Conservation (phyloP, 2,329 filamentous ascomycete genomes). For the Cryphonectria japonica region DNA sequence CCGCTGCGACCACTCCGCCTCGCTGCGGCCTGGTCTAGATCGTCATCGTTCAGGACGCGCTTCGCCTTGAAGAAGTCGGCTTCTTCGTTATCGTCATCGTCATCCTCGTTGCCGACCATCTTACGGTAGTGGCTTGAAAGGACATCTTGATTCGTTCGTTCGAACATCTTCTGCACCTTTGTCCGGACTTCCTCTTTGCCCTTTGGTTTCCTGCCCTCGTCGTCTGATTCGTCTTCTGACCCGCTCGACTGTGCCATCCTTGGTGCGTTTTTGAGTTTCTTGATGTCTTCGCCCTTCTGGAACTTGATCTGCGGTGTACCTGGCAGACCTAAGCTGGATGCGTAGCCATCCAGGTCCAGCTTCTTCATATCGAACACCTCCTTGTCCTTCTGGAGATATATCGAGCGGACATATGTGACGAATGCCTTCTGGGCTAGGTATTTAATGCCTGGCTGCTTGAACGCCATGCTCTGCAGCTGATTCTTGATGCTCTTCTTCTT, state of each 20-base stretch:
- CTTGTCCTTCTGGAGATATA: constrained; percentile 90
- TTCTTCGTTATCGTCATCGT: constrained; percentile 56
- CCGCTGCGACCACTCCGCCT: constrained; percentile 46
- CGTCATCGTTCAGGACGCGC: constrained; percentile 76
- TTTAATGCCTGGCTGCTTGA: constrained; percentile 91
- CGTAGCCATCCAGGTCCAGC: constrained; percentile 83
- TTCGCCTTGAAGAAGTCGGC: constrained; percentile 88
- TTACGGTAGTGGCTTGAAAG: constrained; percentile 93
- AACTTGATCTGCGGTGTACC: constrained; percentile 94
- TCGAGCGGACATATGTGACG: constrained; percentile 81
- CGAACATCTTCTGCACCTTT: constrained; percentile 98
- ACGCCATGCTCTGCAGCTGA: constrained; percentile 91
- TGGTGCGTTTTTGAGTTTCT: constrained; percentile 84
- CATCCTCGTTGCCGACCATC: constrained; percentile 61
- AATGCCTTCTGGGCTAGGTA: constrained; percentile 97
- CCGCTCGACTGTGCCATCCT: constrained; percentile 68
- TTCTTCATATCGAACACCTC: constrained; percentile 85
- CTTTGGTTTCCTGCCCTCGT: constrained; percentile 53
- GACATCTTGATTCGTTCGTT: constrained; percentile 93
- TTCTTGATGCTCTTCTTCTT: constrained; percentile 87
- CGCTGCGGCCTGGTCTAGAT: constrained; percentile 55
- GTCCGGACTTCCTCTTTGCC: constrained; percentile 79
- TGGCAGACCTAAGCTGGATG: constrained; percentile 82
- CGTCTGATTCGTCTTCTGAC: constrained; percentile 59
- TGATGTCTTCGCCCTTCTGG: constrained; percentile 85